A percentile compares a stretch with the other conserved stretches of the same genome.
Conservation (phyloP, 2,329 filamentous ascomycete species). For the Drechslerella dactyloides region DNA sequence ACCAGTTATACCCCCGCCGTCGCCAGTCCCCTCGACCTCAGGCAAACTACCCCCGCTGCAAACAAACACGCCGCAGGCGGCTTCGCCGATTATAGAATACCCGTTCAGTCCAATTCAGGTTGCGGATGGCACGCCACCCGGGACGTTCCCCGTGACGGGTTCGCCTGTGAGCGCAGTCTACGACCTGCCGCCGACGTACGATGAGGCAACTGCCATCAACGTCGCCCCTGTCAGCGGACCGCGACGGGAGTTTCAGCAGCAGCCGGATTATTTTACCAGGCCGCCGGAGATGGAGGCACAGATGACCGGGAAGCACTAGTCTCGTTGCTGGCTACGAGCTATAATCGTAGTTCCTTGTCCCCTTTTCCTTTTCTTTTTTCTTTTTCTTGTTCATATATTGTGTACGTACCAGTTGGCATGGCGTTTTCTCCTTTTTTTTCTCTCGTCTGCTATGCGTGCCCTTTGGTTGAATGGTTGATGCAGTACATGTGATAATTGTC, state of each 20-base stretch:
- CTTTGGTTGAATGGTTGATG: no score
- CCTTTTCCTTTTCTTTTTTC: constrained; percentile 21
- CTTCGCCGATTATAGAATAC: constrained; percentile 28
- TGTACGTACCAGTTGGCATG: no score
- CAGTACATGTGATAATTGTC: neutral
- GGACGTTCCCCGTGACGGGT: constrained; percentile 23
- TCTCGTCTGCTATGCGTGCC: no score
- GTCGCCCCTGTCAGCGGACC: constrained; percentile 54
- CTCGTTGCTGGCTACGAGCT: neutral
- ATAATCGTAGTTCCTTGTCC: constrained; percentile 19
- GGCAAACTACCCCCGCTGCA: constrained; percentile 37
- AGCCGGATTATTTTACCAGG: constrained; percentile 42
- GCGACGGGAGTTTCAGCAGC: constrained; percentile 50
- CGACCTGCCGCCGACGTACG: constrained; percentile 54
- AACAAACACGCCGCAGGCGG: constrained; percentile 19
- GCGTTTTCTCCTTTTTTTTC: neutral
- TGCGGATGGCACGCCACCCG: constrained; percentile 23
- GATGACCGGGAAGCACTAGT: constrained; percentile 35
- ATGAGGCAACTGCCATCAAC: constrained; percentile 54
- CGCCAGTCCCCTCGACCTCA: constrained; percentile 1
- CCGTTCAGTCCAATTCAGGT: constrained; percentile 46
- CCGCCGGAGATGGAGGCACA: constrained; percentile 42
- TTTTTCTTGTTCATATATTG: neutral
- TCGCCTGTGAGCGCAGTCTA: constrained; percentile 32
- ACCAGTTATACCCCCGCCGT: constrained; percentile 17